These are phyloP conservation scores for Teratosphaeriaceae sp. DNA, from an alignment of 2,329 filamentous ascomycete genomes.

Conservation along the genomic window DNA sequence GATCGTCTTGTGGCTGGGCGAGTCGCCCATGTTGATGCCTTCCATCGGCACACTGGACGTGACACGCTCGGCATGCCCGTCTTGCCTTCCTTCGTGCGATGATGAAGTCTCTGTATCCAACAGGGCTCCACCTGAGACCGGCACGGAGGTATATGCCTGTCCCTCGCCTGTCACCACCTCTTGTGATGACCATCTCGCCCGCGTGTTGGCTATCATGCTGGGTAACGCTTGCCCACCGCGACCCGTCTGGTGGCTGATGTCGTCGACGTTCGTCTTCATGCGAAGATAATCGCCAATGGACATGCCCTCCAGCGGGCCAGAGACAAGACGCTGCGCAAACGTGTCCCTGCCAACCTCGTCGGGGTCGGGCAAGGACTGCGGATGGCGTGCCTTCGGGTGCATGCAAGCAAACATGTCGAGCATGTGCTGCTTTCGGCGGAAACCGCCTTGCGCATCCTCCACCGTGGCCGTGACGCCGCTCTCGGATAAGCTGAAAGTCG, in stretches of 20 bases:
- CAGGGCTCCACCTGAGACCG: conserved; percentile 10
- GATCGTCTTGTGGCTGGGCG: not conserved
- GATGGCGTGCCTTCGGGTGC: not conserved
- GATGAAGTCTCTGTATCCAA: not conserved
- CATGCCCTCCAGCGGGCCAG: conserved; percentile 5
- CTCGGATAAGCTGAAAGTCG: not conserved
- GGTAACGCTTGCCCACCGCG: conserved; percentile 2
- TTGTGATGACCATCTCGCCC: not conserved
- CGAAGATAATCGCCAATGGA: conserved; percentile 3
- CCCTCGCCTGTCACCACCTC: not conserved
- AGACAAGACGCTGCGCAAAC: not conserved
- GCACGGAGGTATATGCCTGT: conserved; percentile 23
- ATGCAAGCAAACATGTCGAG: not conserved
- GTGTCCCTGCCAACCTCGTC: not conserved
- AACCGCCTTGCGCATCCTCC: not conserved
- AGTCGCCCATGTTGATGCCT: conserved; percentile 1
- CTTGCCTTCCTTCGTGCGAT: too few species aligned
- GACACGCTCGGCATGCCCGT: too few species aligned
- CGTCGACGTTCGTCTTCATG: conserved; percentile 6
- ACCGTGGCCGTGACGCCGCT: not conserved
- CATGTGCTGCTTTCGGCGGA: not conserved
- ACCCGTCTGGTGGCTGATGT: conserved; percentile 1
- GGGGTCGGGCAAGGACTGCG: not conserved
- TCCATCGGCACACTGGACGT: not conserved
- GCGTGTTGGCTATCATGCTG: not conserved